Evolutionary conservation across 163 green algal genomes (phyloP).

Genomic region (Volvox carteri): DNA sequence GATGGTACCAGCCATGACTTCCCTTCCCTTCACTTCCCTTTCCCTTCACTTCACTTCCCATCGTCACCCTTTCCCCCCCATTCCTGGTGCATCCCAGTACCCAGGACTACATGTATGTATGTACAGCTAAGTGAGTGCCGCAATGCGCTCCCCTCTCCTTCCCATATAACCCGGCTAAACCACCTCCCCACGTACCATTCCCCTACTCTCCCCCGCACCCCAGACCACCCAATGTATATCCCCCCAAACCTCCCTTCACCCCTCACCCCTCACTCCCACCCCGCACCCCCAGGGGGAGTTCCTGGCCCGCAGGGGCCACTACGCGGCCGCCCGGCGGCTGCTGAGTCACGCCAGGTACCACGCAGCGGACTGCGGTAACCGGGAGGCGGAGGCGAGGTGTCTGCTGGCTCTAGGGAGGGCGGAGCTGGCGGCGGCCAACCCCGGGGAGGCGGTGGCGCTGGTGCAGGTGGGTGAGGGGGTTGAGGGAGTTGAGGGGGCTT

Average conservation of each 20-base stretch:
- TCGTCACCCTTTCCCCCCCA: neutral
- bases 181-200: too few relatives aligned
- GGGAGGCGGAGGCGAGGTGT: slow-evolving; percentile 60
- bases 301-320: slow-evolving; percentile 60
- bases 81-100: neutral
- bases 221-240: too few relatives aligned
- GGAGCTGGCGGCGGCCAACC: slow-evolving; percentile 56
- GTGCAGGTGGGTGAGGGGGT: slow-evolving; percentile 47
- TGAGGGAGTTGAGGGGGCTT: too few relatives aligned
- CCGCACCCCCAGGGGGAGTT: slow-evolving; percentile 50
- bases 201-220: too few relatives aligned
- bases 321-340: slow-evolving; percentile 56
- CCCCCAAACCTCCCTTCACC: too few relatives aligned
- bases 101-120: too few relatives aligned
- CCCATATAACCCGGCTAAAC: too few relatives aligned
- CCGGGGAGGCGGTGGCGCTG: slow-evolving; percentile 48
- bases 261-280: too few relatives aligned
- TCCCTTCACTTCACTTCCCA: neutral
- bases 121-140: too few relatives aligned
- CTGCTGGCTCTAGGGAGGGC: slow-evolving; percentile 53
- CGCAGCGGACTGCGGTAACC: slow-evolving; percentile 53
- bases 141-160: too few relatives aligned
- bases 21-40: neutral
- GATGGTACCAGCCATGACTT: too few relatives aligned
- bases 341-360: slow-evolving; percentile 49